A percentile compares a stretch with the other conserved stretches of the same genome.
These are phyloP conservation scores for Hypoxylon fuscum DNA, from an alignment of 495 filamentous ascomycete species.

Conservation along the genomic window DNA sequence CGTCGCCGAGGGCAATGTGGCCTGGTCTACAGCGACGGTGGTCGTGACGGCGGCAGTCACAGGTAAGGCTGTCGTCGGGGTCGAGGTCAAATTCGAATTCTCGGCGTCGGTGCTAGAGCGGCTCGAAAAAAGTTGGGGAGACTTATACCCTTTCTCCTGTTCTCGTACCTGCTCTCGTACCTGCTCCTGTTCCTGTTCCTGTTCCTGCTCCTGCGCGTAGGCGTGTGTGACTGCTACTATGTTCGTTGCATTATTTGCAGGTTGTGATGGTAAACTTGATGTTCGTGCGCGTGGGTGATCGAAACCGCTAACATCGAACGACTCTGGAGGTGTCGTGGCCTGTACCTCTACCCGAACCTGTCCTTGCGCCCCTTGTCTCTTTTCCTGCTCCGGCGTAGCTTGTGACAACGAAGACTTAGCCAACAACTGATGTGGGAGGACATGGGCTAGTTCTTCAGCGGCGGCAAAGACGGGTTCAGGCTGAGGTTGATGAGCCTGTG, in stretches of 20 bases:
- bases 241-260: neutral
- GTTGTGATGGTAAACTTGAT: neutral
- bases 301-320: constrained; percentile 11
- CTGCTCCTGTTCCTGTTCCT: constrained; percentile 25
- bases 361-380: constrained; percentile 36
- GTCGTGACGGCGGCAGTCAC: constrained; percentile 9
- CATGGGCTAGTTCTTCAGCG: constrained; percentile 47
- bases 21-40: constrained; percentile 24
- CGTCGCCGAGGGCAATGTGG: constrained; percentile 24
- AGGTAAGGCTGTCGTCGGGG: constrained; percentile 25
- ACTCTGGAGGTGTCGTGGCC: constrained; percentile 26
- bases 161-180: constrained; percentile 5
- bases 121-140: constrained; percentile 25
- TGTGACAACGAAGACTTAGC: constrained; percentile 37
- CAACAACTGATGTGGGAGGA: constrained; percentile 43
- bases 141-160: constrained; percentile 17
- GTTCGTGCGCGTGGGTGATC: neutral
- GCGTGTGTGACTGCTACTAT: constrained; percentile 10
- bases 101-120: constrained; percentile 28
- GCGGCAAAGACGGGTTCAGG: constrained; percentile 49
- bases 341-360: constrained; percentile 39
- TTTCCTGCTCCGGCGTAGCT: constrained; percentile 41
- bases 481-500: constrained; percentile 51
- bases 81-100: constrained; percentile 12
- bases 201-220: constrained; percentile 30